These are phyloP conservation scores for Fusarium fracticaudum DNA, from an alignment of 2,329 filamentous ascomycete genomes.

Conservation along the genomic window DNA sequence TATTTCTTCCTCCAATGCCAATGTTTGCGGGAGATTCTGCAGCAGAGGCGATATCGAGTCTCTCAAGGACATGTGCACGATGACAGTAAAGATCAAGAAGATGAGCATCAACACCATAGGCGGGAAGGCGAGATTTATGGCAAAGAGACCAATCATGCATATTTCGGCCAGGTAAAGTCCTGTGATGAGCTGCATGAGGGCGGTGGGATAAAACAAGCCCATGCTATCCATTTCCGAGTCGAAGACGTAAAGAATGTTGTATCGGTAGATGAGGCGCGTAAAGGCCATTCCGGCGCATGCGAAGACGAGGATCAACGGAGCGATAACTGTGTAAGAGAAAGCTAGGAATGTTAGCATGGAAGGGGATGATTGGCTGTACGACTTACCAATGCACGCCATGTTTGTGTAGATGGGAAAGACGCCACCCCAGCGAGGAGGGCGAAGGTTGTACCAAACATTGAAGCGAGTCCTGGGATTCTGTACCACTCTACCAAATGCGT, in stretches of 20 bases:
- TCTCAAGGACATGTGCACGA: slow-evolving; percentile 81
- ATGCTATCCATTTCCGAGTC: slow-evolving; percentile 87
- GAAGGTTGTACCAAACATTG: slow-evolving; percentile 77
- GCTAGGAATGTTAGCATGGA: slow-evolving; percentile 56
- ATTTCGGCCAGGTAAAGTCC: slow-evolving; percentile 86
- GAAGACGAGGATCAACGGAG: slow-evolving; percentile 85
- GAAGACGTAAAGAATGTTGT: slow-evolving; percentile 89
- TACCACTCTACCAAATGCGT: slow-evolving; percentile 74
- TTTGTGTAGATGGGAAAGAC: slow-evolving; percentile 84
- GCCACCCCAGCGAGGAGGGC: slow-evolving; percentile 83
- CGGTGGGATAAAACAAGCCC: slow-evolving; percentile 87
- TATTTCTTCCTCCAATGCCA: slow-evolving; percentile 64
- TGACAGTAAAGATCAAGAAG: slow-evolving; percentile 76
- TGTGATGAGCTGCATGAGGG: slow-evolving; percentile 83
- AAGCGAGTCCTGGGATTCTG: slow-evolving; percentile 86
- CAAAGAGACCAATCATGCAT: slow-evolving; percentile 87
- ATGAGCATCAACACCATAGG: slow-evolving; percentile 80
- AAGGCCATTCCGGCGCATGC: slow-evolving; percentile 80
- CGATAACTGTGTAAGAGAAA: slow-evolving; percentile 86
- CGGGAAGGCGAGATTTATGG: slow-evolving; percentile 71
- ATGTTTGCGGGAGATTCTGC: slow-evolving; percentile 80
- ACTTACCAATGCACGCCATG: slow-evolving; percentile 79
- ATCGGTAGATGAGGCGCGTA: slow-evolving; percentile 89
- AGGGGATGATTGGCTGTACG: too few relatives aligned
- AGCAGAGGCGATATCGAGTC: slow-evolving; percentile 79